Conservation (phyloP, 176 grass and related monocot species). For the Zea mays region Zm-B73-REFERENCE-NAM-5.0 NC_050100.1:218116501-218117000, state of each 20-base stretch:
- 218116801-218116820: constrained; percentile 48
- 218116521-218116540: not conserved
- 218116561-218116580: not conserved
- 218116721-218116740: constrained; percentile 58
- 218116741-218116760: constrained; percentile 57
- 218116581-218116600: not conserved
- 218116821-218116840: constrained; percentile 43
- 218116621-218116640: constrained; percentile 9
- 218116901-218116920: constrained; percentile 32
- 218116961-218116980: constrained; percentile 43
- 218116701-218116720: constrained; percentile 96
- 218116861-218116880: constrained; percentile 47
- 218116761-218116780: constrained; percentile 48
- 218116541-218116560: not conserved
- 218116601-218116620: too few relatives aligned
- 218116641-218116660: constrained; percentile 33
- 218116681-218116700: not conserved
- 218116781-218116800: constrained; percentile 48
- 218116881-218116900: constrained; percentile 47
- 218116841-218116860: constrained; percentile 51
- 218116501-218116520: not conserved
- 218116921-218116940: constrained; percentile 25
- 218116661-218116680: constrained; percentile 21
- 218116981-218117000: constrained; percentile 86
- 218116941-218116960: constrained; percentile 31